Evolutionary conservation across 441 rosid genomes (phyloP).

Genomic region (Arabidopsis hybrid): DNA sequence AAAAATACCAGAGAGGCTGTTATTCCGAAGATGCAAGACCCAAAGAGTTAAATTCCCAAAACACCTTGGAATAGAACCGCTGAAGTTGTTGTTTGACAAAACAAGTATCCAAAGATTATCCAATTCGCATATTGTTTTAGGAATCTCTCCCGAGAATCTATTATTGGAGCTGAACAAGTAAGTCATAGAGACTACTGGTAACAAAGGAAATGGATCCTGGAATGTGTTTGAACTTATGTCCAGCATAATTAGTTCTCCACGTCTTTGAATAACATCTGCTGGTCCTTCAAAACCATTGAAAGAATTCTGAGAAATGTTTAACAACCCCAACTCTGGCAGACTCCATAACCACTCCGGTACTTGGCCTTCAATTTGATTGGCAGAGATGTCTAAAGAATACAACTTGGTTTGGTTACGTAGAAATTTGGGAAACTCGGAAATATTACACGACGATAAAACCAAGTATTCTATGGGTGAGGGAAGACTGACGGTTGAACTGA

Average conservation of each 20-base stretch:
- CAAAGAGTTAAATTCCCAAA: slow-evolving; percentile 14
- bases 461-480: not conserved
- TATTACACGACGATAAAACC: slow-evolving; percentile 20
- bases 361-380: slow-evolving; percentile 25
- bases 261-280: slow-evolving; percentile 13
- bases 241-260: not conserved
- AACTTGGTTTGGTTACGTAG: not conserved
- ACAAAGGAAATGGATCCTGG: not conserved
- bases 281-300: slow-evolving; percentile 9
- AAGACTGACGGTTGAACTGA: not conserved
- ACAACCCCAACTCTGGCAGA: not conserved
- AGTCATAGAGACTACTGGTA: slow-evolving; percentile 3
- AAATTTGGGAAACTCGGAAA: slow-evolving; percentile 32
- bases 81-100: slow-evolving; percentile 37
- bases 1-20: slow-evolving; percentile 12
- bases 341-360: slow-evolving; percentile 39
- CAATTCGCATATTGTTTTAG: slow-evolving; percentile 11
- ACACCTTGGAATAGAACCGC: slow-evolving; percentile 32
- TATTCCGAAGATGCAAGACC: slow-evolving; percentile 26
- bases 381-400: not conserved
- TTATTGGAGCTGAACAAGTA: not conserved
- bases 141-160: slow-evolving; percentile 30
- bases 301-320: slow-evolving; percentile 34
- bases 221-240: slow-evolving; percentile 33
- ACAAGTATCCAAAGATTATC: slow-evolving; percentile 6